A percentile compares a stretch with the other conserved stretches of the same genome.
Evolutionary conservation across 768 basidiomycete species (phyloP).

Genomic region (Mycena rosella): DNA sequence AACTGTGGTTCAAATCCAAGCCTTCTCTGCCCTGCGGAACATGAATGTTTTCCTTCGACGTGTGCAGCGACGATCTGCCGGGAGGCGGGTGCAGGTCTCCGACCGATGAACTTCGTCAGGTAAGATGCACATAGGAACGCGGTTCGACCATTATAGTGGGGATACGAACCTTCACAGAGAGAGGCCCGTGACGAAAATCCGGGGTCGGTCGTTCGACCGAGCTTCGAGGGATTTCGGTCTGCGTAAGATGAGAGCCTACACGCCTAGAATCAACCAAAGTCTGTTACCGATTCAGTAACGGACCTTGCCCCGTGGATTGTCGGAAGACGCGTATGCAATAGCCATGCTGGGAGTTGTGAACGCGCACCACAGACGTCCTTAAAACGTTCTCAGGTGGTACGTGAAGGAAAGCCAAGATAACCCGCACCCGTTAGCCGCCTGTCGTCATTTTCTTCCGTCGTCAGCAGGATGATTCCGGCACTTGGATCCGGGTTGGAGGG

Average conservation of each 20-base stretch:
- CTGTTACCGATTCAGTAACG: not conserved
- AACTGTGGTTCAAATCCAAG: too few species aligned
- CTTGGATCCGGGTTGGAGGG: conserved; percentile 53
- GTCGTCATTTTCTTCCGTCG: conserved; percentile 54
- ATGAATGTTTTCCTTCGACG: too few species aligned
- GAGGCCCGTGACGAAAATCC: conserved; percentile 34
- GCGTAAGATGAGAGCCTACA: conserved; percentile 37
- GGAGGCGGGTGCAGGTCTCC: too few species aligned
- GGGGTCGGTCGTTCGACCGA: conserved; percentile 24
- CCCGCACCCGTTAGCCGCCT: conserved; percentile 28
- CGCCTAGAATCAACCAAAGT: not conserved
- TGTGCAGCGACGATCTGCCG: too few species aligned
- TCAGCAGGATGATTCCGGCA: conserved; percentile 74
- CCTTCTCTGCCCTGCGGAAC: too few species aligned
- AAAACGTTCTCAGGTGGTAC: not conserved
- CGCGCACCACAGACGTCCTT: conserved; percentile 84
- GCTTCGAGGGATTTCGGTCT: conserved; percentile 30
- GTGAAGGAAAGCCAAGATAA: conserved; percentile 7
- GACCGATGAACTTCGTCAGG: too few species aligned
- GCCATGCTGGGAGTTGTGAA: conserved; percentile 91
- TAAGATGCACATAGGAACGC: too few species aligned
- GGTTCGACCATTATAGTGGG: too few species aligned
- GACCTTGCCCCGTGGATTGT: conserved; percentile 71
- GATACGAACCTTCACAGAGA: conserved; percentile 11
- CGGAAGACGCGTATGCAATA: conserved; percentile 74